Evolutionary conservation across 345 rosid genomes (phyloP), one percentile per base, ranked within the genome.

Genomic region (Arabis alpina): DNA sequence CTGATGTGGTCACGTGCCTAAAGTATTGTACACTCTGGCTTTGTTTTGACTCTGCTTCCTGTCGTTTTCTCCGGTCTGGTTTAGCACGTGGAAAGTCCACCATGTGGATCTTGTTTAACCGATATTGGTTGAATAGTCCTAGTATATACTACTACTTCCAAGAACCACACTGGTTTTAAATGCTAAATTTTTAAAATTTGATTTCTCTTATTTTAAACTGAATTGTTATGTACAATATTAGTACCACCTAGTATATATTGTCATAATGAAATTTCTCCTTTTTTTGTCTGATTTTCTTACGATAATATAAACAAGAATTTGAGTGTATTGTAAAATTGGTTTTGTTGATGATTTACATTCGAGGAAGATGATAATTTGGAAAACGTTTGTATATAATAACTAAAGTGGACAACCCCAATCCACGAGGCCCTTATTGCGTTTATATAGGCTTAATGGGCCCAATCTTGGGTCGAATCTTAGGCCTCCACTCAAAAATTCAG

Each of bases 1-100:
- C 61, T 76, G 68, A 41, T 63, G 71, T 34, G 34, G 34, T 69
- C 74, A 69, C 75, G 79, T 69, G 70, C 54, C 64, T 54, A 15
- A 3, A 25, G 64, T 58, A 3, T 45, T 10, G 45, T 54, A 74
- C 73, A 74, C 42, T 55, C 68, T 67, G 68, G 56, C 73, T 52
- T 19, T 67, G 40, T 60, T 48, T 73, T 67, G 68, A 67, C 68
- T 53, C 64, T 60, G 73, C 6, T 52, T 52, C 8, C 41, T 67
- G 62, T 67, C 52, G 30, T 67, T 54, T 54, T 53, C 52, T 27
- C 45, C 24, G 5, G 12, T 60, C 78, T 53, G 55, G 51, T 27
- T 36, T 34, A 11, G 68, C 78, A 74, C 68, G 78, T 74, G 78
- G 68, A 39, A 55, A 63, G 70, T 63, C 56, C 24, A 63, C 36